Evolutionary conservation across 1,284 basidiomycete species (phyloP).

Genomic region (Puccinia horiana): DNA sequence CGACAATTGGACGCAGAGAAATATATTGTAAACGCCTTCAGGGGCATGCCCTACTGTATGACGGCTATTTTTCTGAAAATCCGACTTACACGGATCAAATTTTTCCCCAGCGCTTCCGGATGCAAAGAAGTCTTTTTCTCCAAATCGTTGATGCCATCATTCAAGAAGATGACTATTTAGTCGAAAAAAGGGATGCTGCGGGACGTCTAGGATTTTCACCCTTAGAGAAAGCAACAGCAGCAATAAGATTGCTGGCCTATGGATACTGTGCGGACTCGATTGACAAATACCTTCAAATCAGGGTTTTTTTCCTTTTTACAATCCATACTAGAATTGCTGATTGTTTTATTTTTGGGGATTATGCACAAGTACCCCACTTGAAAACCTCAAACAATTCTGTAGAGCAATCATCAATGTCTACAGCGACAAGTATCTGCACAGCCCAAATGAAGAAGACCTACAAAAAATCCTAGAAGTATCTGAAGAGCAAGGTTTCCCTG

Average conservation of each 20-base stretch:
- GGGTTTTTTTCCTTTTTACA: background rate
- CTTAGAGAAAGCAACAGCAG: background rate
- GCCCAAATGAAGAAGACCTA: background rate
- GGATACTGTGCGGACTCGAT: background rate
- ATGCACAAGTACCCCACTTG: background rate
- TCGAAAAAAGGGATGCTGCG: background rate
- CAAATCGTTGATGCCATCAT: background rate
- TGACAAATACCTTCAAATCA: background rate
- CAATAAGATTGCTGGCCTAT: background rate
- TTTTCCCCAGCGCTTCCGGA: background rate
- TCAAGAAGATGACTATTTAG: background rate
- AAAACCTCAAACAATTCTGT: background rate
- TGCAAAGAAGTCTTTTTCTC: background rate
- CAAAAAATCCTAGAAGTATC: background rate
- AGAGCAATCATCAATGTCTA: background rate
- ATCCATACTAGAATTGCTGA: no score
- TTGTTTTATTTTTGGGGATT: background rate
- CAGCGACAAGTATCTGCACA: background rate
- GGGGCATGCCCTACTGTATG: background rate
- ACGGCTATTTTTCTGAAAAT: background rate
- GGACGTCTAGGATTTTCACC: background rate
- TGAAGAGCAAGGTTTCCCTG: conserved; percentile 14
- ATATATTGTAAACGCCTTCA: background rate
- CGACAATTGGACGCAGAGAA: background rate
- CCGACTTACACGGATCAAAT: background rate